Evolutionary conservation across 352 stramenopile species (phyloP).

Genomic region (Globisporangium spiculum): DNA sequence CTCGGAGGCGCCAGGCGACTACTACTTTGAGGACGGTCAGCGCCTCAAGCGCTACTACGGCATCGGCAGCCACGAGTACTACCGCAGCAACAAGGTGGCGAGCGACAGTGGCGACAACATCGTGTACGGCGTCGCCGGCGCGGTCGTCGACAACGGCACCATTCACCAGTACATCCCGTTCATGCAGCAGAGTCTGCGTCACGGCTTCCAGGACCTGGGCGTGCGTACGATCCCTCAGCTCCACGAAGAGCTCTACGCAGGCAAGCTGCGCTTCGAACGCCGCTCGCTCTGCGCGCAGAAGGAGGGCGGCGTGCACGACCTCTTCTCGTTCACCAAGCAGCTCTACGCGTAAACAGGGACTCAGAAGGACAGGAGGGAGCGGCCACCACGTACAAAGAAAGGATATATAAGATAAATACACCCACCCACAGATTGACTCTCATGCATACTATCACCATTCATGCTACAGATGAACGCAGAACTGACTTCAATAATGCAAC

Average conservation of each 20-base stretch:
- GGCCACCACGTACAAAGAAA: neutral
- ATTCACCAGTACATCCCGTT: slow-evolving; percentile 98
- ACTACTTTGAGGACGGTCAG: slow-evolving; percentile 99
- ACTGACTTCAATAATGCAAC: too few relatives aligned
- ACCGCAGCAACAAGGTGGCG: slow-evolving; percentile 42
- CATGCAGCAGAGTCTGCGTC: slow-evolving; percentile 95
- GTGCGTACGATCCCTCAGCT: slow-evolving; percentile 86
- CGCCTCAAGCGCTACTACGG: slow-evolving; percentile 99
- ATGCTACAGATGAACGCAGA: too few relatives aligned
- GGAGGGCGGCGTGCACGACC: slow-evolving; percentile 96
- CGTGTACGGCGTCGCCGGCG: slow-evolving; percentile 96
- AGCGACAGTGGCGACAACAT: slow-evolving; percentile 88
- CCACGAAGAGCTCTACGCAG: slow-evolving; percentile 65
- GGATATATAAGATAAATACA: neutral
- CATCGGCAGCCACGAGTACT: slow-evolving; percentile 96
- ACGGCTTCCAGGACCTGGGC: slow-evolving; percentile 97
- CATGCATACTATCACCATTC: neutral
- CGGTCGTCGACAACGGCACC: slow-evolving; percentile 98
- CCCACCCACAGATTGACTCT: neutral
- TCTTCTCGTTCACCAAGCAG: slow-evolving; percentile 95
- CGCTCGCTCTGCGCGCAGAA: slow-evolving; percentile 96
- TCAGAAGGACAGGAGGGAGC: neutral
- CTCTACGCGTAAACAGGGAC: slow-evolving; percentile 46
- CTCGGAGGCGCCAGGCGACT: slow-evolving; percentile 97
- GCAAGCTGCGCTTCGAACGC: slow-evolving; percentile 93